These are phyloP conservation scores for Paramecium sexaurelia DNA, from an alignment of 73 alveolate genomes.

Conservation along the genomic window DNA sequence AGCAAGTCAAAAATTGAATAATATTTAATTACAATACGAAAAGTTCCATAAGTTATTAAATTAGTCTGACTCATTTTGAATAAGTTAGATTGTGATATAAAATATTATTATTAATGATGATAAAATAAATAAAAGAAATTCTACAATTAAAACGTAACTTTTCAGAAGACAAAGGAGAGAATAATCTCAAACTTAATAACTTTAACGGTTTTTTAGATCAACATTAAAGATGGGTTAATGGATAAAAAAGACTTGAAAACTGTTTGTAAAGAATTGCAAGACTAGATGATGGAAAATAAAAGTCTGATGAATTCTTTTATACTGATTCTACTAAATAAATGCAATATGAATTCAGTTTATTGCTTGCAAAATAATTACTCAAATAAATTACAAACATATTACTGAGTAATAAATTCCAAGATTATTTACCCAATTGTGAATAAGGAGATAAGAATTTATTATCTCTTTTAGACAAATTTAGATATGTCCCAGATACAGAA, in stretches of 20 bases:
- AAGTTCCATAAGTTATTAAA: background rate
- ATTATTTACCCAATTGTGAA: background rate
- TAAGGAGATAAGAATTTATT: background rate
- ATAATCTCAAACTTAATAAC: background rate
- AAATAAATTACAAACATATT: background rate
- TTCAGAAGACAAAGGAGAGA: background rate
- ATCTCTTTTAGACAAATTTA: background rate
- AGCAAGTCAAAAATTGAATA: background rate
- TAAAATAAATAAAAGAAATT: constrained; percentile 26
- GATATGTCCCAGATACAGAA: background rate
- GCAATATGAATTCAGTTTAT: background rate
- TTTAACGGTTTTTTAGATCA: background rate
- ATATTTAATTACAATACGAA: background rate
- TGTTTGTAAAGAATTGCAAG: constrained; percentile 11
- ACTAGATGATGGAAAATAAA: background rate
- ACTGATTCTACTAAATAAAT: background rate
- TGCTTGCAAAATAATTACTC: background rate
- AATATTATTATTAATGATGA: background rate
- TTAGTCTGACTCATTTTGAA: background rate
- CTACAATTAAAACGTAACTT: background rate
- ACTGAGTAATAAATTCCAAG: background rate
- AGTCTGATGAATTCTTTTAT: background rate
- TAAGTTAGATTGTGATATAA: background rate
- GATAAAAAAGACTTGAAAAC: background rate
- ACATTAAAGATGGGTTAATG: constrained; percentile 14